Evolutionary conservation across 768 basidiomycete species (phyloP).

Genomic region (Hygrophoropsis aurantiaca): DNA sequence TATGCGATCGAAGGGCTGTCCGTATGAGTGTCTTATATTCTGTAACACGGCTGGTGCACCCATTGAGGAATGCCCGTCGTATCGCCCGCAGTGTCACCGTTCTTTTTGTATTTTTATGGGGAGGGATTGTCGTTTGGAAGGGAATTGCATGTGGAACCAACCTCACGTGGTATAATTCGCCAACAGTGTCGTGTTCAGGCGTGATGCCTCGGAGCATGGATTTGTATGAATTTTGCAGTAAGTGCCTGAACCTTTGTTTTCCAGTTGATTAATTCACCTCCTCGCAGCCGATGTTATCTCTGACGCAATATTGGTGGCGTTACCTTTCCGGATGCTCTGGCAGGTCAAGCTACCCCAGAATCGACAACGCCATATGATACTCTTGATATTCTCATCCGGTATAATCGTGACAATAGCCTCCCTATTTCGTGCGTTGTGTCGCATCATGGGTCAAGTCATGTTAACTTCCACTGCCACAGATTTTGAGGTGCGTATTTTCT

Average conservation of each 20-base stretch:
- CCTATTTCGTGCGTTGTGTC: conserved; percentile 1
- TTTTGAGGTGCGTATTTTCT: conserved; percentile 2
- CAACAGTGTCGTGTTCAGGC: too few relatives aligned
- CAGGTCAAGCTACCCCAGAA: conserved; percentile 15
- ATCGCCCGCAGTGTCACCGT: conserved; percentile 9
- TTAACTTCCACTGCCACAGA: neutral
- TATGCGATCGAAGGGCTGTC: conserved; percentile 11
- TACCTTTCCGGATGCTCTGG: conserved; percentile 22
- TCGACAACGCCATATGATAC: conserved; percentile 6
- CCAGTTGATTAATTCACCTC: neutral
- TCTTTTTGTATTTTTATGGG: conserved; percentile 10
- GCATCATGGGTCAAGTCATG: neutral
- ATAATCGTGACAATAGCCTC: neutral
- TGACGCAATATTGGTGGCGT: conserved; percentile 11
- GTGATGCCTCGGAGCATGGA: neutral
- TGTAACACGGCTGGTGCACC: conserved; percentile 17
- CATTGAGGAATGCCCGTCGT: conserved; percentile 6
- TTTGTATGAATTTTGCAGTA: conserved; percentile 16
- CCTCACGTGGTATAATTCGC: too few relatives aligned
- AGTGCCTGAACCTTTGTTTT: neutral
- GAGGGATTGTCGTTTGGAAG: too few relatives aligned
- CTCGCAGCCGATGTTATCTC: conserved; percentile 15
- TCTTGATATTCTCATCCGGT: conserved; percentile 1
- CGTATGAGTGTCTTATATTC: conserved; percentile 21
- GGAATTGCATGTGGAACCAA: too few relatives aligned